phyloP scores from a whole-genome alignment of 495 filamentous ascomycete genomes.

The Hypoxylon subgilvum region DNA sequence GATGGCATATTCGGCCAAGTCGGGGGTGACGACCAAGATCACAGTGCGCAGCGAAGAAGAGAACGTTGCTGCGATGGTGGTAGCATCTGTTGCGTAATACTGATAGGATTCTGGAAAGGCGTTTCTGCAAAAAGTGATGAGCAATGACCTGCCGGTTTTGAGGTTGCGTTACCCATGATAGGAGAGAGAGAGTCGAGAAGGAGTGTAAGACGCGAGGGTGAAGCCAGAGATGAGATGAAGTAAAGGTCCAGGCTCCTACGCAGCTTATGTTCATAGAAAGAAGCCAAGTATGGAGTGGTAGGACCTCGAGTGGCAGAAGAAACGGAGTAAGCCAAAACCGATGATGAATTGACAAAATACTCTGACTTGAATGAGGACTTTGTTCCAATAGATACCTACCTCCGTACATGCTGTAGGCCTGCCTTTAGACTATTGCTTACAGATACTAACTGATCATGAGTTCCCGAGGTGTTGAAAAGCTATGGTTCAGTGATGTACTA shows the following conservation, averaged over 20 bases:
- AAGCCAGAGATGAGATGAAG: no score
- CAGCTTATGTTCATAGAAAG: constrained; percentile 29
- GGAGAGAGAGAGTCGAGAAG: constrained; percentile 16
- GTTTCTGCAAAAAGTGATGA: constrained; percentile 43
- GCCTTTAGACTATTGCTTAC: no score
- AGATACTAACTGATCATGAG: no score
- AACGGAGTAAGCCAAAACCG: no score
- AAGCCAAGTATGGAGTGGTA: no score
- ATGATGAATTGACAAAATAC: no score
- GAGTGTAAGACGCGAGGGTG: neutral
- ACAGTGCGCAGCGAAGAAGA: constrained; percentile 90
- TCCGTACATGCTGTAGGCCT: no score
- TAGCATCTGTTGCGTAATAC: constrained; percentile 81
- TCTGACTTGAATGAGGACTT: no score
- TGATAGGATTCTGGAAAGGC: constrained; percentile 38
- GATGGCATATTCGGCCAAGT: constrained; percentile 93
- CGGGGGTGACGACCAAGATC: constrained; percentile 92
- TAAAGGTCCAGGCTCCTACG: neutral
- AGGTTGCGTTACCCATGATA: constrained; percentile 35
- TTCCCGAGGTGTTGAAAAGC: no score
- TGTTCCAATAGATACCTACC: no score
- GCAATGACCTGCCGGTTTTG: constrained; percentile 40
- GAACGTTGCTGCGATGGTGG: constrained; percentile 81
- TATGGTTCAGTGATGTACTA: no score
- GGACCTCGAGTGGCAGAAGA: no score